Evolutionary conservation across 257 asterid species (phyloP).

Genomic region (Solanum infundibuliforme): DNA sequence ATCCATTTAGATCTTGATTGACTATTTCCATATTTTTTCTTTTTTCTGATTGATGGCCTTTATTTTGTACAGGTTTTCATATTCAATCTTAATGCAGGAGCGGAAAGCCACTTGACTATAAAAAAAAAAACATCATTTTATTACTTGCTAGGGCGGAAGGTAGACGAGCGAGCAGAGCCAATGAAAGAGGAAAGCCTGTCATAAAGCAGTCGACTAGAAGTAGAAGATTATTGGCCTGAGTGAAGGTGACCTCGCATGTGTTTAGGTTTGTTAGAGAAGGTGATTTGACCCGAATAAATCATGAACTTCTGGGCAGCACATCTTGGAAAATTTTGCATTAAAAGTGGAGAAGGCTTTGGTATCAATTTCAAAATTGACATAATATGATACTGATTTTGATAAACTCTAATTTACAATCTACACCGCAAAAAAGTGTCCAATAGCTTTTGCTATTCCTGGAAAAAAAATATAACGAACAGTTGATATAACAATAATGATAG

Average conservation of each 20-base stretch:
- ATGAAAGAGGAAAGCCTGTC: neutral
- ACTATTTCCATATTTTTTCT: neutral
- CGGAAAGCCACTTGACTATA: neutral
- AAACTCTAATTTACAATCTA: conserved; percentile 1
- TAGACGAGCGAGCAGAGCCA: neutral
- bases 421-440: neutral
- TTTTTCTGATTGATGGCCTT: neutral
- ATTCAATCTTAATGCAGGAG: neutral
- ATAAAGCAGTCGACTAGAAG: neutral
- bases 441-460: neutral
- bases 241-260: neutral
- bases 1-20: neutral
- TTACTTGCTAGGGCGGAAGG: neutral
- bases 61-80: neutral
- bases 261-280: neutral
- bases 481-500: neutral
- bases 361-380: neutral
- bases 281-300: neutral
- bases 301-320: neutral
- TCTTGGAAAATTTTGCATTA: neutral
- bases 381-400: neutral
- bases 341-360: neutral
- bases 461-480: neutral
- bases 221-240: neutral
- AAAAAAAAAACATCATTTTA: too few species aligned